phyloP scores from a whole-genome alignment of 192 early-diverging fungal genomes.

The Podila verticillata region DNA sequence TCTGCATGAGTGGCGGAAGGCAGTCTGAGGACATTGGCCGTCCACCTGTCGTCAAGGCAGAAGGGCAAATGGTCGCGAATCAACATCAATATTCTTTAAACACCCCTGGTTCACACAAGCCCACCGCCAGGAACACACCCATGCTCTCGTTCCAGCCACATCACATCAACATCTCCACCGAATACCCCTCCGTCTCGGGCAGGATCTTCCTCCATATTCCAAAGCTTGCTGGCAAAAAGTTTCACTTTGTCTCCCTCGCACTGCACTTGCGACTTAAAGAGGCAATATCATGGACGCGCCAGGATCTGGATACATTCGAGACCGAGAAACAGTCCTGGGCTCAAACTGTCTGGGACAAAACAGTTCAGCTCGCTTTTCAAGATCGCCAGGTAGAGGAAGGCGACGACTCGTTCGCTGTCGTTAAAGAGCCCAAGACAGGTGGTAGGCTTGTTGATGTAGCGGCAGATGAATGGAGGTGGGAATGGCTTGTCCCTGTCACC shows the following conservation, averaged over 20 bases:
- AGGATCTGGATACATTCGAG: slow-evolving; percentile 35
- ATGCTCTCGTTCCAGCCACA: slow-evolving; percentile 20
- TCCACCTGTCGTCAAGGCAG: background rate
- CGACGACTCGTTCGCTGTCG: background rate
- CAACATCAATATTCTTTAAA: background rate
- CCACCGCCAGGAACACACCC: background rate
- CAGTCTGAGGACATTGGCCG: background rate
- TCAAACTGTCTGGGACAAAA: slow-evolving; percentile 41
- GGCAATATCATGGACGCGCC: slow-evolving; percentile 27
- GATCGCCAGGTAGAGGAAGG: slow-evolving; percentile 26
- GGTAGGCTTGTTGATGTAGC: background rate
- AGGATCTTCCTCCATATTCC: slow-evolving; percentile 28
- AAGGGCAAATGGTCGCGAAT: background rate
- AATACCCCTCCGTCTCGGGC: slow-evolving; percentile 22
- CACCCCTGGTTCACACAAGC: background rate
- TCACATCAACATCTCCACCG: slow-evolving; percentile 22
- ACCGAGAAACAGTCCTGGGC: slow-evolving; percentile 29
- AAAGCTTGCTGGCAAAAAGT: slow-evolving; percentile 13
- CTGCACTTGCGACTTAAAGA: slow-evolving; percentile 41
- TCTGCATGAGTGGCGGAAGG: background rate
- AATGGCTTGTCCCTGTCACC: slow-evolving; percentile 39
- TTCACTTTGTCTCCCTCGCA: slow-evolving; percentile 37
- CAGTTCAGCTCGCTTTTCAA: slow-evolving; percentile 15
- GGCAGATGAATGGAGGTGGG: slow-evolving; percentile 43
- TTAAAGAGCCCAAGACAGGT: background rate